Evolutionary conservation across 257 asterid genomes (phyloP), one percentile per base, ranked within the genome.

Genomic region (Plantago elongata): DNA sequence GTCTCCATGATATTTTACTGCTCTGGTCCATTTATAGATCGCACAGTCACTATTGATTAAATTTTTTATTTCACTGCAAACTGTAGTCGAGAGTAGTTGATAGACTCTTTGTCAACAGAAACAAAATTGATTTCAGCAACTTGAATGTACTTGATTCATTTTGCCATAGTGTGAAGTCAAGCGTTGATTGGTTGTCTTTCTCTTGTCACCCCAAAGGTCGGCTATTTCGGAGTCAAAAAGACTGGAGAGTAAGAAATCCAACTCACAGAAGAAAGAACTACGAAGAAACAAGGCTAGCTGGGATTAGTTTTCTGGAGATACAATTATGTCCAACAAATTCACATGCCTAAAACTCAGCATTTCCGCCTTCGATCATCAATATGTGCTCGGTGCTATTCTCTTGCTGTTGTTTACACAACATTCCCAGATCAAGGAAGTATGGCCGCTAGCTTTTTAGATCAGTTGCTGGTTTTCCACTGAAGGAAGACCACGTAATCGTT

Each of bases 171-270:
- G 11, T 8, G 3, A 11, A 51, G 61, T 46, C 7, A 3, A 4
- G 71, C 5, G 14, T 46, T 42, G 49, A 52, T 17, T 62, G 48
- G 51, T 74, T 54, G 43, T 51, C 51, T 47, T 9, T 60, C 47
- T 40, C 70, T 65, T 62, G 42, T 69, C 29, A 11, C 11, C 29
- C 74, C 22, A n/a, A 57, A 89, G 99, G 82, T 81, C 97, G 49
- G 84, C 90, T 34, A 68, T 82, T 72, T 86, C 79, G 54, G 94
- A 84, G 75, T 82, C 69, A 66, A 89, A 89, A 58, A 79, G 87
- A 52, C 75, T 83, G 49, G 91, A 77, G 62, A 77, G 62, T 55
- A 90, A 87, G 86, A 91, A 88, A 72, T 81, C 84, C 0, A 82
- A 73, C 4, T 90, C 95, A 14, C 93, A 74, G 62, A 81, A 81